Evolutionary conservation across 768 basidiomycete species (phyloP).

Genomic region (Psilocybe subaeruginosa): DNA sequence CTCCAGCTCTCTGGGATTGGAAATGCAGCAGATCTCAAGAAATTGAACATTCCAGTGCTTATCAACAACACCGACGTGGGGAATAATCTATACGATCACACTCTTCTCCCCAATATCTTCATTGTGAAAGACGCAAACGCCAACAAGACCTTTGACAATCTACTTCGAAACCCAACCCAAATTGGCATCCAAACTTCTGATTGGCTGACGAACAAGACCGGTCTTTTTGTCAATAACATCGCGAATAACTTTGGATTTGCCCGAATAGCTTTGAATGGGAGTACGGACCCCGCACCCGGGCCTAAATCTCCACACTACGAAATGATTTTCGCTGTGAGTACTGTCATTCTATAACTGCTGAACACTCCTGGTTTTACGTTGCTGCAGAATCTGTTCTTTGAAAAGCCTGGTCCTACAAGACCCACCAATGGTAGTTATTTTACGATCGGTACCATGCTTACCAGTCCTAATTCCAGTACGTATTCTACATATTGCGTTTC

Average conservation of each 20-base stretch:
- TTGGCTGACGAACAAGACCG: slow-evolving; percentile 30
- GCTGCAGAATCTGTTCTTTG: slow-evolving; percentile 18
- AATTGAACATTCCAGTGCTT: slow-evolving; percentile 39
- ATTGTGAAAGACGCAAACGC: slow-evolving; percentile 27
- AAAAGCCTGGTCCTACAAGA: slow-evolving; percentile 10
- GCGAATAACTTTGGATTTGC: slow-evolving; percentile 33
- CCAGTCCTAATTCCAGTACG: slow-evolving; percentile 39
- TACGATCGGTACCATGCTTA: slow-evolving; percentile 26
- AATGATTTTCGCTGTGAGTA: slow-evolving; percentile 31
- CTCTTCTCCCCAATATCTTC: slow-evolving; percentile 28
- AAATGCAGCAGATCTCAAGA: slow-evolving; percentile 31
- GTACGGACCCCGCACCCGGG: slow-evolving; percentile 33
- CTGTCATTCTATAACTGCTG: background rate
- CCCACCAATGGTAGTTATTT: slow-evolving; percentile 34
- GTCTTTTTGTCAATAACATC: slow-evolving; percentile 30
- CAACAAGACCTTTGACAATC: background rate
- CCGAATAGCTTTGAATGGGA: slow-evolving; percentile 27
- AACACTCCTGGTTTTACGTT: background rate
- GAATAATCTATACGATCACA: slow-evolving; percentile 49
- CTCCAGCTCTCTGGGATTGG: slow-evolving; percentile 50
- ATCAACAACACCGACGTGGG: slow-evolving; percentile 47
- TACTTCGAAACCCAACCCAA: slow-evolving; percentile 2
- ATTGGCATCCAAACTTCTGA: slow-evolving; percentile 21
- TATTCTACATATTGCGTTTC: background rate
- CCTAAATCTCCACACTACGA: slow-evolving; percentile 34